Percentiles rank a stretch among this genome's conserved stretches.
phyloP scores from a whole-genome alignment of 2,329 filamentous ascomycete genomes.

The Hypoxylon rubiginosum region DNA sequence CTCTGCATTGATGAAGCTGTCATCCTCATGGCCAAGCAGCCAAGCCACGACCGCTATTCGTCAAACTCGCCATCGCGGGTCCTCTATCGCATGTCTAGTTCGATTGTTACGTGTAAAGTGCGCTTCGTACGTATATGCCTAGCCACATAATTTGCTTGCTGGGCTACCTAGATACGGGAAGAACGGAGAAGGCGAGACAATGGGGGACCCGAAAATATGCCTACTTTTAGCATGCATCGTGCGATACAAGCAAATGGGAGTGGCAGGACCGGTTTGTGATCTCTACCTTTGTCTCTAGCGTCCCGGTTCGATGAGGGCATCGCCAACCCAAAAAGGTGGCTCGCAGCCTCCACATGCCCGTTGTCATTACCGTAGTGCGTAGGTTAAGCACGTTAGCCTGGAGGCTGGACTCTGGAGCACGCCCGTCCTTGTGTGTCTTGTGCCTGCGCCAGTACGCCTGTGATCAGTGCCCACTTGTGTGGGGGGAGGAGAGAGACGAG shows the following conservation, averaged over 20 bases:
- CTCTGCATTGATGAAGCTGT: conserved; percentile 31
- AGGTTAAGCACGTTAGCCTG: conserved; percentile 12
- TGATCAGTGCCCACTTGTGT: conserved; percentile 29
- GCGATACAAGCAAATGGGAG: conserved; percentile 38
- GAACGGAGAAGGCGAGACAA: conserved; percentile 18
- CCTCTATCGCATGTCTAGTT: conserved; percentile 24
- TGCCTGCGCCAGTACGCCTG: conserved; percentile 18
- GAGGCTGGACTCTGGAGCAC: conserved; percentile 21
- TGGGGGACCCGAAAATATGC: not conserved
- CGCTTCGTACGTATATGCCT: conserved; percentile 33
- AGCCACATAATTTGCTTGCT: conserved; percentile 10
- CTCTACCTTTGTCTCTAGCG: conserved; percentile 35
- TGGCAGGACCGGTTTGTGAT: conserved; percentile 21
- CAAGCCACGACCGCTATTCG: conserved; percentile 27
- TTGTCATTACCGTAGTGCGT: conserved; percentile 35
- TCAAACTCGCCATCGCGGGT: conserved; percentile 17
- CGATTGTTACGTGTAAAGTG: conserved; percentile 34
- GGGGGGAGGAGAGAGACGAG: conserved; percentile 32
- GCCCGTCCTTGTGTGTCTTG: not conserved
- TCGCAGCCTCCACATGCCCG: conserved; percentile 42
- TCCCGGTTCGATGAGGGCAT: conserved; percentile 44
- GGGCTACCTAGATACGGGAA: conserved; percentile 3
- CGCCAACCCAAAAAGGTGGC: conserved; percentile 41
- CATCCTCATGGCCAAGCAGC: conserved; percentile 23
- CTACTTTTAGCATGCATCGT: not conserved